phyloP scores from a whole-genome alignment of 2,329 filamentous ascomycete species.

The Sclerotinia glacialis region DNA sequence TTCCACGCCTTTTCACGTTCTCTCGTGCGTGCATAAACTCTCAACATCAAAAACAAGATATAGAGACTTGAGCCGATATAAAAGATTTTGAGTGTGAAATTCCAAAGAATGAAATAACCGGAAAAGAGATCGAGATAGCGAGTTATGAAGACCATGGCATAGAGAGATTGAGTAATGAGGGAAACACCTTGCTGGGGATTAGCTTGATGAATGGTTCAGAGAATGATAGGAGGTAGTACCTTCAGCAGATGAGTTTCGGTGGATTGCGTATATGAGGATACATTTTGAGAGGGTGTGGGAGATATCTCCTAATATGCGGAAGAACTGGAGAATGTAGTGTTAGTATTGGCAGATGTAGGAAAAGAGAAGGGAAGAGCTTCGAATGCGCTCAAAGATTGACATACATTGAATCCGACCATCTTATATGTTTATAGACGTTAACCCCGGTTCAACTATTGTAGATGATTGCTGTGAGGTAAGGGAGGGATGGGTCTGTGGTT shows the following conservation, averaged over 20 bases:
- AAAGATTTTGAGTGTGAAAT: conserved; percentile 82
- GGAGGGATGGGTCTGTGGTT: neutral
- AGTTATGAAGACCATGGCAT: conserved; percentile 79
- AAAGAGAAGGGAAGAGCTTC: neutral
- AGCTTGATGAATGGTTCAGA: neutral
- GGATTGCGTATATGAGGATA: conserved; percentile 87
- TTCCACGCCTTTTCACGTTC: conserved; percentile 95
- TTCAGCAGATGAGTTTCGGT: conserved; percentile 83
- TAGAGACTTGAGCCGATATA: conserved; percentile 84
- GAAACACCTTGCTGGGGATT: conserved; percentile 54
- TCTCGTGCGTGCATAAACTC: conserved; percentile 78
- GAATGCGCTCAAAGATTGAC: conserved; percentile 7
- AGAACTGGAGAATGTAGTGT: conserved; percentile 41
- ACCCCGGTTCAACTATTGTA: neutral
- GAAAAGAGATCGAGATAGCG: conserved; percentile 82
- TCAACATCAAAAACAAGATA: conserved; percentile 84
- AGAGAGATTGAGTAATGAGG: conserved; percentile 85
- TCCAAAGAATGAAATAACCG: conserved; percentile 56
- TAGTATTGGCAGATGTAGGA: neutral
- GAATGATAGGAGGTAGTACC: conserved; percentile 45
- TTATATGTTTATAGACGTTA: neutral
- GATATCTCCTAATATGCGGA: conserved; percentile 79
- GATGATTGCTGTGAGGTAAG: neutral
- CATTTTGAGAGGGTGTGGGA: conserved; percentile 84
- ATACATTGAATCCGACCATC: conserved; percentile 33